Conservation (phyloP, 139 green algal genomes). For the Chlamydomonas asymmetrica region DNA sequence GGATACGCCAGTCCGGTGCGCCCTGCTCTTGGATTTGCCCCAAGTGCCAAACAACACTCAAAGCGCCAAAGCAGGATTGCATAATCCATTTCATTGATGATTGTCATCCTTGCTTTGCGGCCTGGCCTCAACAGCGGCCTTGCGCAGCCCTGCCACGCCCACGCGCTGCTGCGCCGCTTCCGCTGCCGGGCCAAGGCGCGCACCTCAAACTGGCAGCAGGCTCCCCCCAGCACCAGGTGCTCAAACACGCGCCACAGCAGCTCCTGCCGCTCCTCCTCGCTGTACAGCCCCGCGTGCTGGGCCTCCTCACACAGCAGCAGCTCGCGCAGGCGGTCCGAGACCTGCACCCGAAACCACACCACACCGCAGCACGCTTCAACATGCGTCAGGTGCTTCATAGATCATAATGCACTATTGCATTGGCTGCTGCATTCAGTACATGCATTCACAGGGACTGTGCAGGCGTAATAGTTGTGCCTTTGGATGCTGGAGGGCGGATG, state of each 20-base stretch:
- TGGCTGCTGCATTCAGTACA: too few relatives aligned
- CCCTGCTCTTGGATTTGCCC: not conserved
- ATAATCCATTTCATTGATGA: not conserved
- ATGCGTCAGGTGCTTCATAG: too few relatives aligned
- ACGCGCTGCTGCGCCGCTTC: too few relatives aligned
- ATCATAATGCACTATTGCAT: too few relatives aligned
- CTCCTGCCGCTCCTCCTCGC: conserved; percentile 41
- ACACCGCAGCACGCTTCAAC: too few relatives aligned
- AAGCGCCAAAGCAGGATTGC: not conserved
- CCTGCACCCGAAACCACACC: too few relatives aligned
- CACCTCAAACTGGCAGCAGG: conserved; percentile 65
- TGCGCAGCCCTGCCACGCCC: too few relatives aligned
- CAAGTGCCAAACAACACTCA: not conserved
- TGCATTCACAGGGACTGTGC: too few relatives aligned
- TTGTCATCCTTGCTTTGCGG: not conserved
- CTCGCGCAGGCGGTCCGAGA: conserved; percentile 55
- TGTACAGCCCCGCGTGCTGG: conserved; percentile 52
- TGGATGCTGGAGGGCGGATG: too few relatives aligned
- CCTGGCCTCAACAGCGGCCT: not conserved
- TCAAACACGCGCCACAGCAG: conserved; percentile 59
- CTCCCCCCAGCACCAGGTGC: conserved; percentile 47
- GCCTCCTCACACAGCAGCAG: conserved; percentile 57
- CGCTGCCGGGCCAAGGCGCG: too few relatives aligned
- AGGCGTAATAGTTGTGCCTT: too few relatives aligned
- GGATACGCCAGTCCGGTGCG: too few relatives aligned